These are phyloP conservation scores for Paraphysoderma sedebokerense DNA, from an alignment of 371 early-diverging fungal genomes.

Conservation along the genomic window DNA sequence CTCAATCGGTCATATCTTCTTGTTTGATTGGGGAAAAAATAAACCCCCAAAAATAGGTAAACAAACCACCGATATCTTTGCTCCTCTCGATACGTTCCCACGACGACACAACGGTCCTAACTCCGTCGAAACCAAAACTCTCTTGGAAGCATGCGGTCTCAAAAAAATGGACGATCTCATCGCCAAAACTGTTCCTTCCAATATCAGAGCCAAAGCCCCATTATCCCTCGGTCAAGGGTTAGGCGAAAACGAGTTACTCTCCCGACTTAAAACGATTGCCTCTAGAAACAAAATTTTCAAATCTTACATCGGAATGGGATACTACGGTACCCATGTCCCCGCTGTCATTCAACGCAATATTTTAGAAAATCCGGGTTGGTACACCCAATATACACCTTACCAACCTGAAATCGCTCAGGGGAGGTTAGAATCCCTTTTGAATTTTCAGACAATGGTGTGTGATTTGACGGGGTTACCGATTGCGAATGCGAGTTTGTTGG, in stretches of 20 bases:
- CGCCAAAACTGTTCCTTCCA: slow-evolving; percentile 61
- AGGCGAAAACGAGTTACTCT: slow-evolving; percentile 65
- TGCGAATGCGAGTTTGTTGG: slow-evolving; percentile 88
- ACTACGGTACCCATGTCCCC: slow-evolving; percentile 74
- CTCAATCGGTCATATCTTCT: no score
- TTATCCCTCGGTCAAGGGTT: slow-evolving; percentile 30
- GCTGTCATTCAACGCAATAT: slow-evolving; percentile 88
- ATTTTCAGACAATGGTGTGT: slow-evolving; percentile 88
- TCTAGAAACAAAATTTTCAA: slow-evolving; percentile 73
- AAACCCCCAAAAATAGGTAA: no score
- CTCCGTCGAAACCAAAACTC: slow-evolving; percentile 38
- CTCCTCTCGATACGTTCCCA: slow-evolving; percentile 24
- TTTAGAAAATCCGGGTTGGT: slow-evolving; percentile 95
- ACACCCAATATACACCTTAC: slow-evolving; percentile 60
- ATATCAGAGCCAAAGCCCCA: slow-evolving; percentile 48
- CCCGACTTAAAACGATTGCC: slow-evolving; percentile 59
- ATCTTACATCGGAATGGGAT: slow-evolving; percentile 90
- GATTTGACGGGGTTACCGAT: slow-evolving; percentile 87
- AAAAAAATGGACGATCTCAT: slow-evolving; percentile 61
- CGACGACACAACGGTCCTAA: slow-evolving; percentile 78
- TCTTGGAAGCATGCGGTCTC: slow-evolving; percentile 64
- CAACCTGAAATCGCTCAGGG: slow-evolving; percentile 97
- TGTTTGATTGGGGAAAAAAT: no score
- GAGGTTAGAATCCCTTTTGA: slow-evolving; percentile 87
- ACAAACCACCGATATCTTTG: no score